Evolutionary conservation across 768 basidiomycete species (phyloP), one percentile per base, ranked within the genome.

Genomic region (Pisolithus marmoratus): DNA sequence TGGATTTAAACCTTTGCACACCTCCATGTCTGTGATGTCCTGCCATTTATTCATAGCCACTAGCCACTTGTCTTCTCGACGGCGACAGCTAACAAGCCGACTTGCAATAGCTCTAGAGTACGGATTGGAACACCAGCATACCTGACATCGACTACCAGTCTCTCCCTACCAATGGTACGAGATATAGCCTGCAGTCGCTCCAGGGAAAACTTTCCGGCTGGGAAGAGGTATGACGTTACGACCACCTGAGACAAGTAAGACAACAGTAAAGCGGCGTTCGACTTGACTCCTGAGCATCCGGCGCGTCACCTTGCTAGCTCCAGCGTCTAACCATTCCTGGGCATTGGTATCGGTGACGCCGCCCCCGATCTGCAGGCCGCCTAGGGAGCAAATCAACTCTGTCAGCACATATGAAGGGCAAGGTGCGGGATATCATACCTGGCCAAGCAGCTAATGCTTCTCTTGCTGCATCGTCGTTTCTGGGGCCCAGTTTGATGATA

Each of bases 11-110:
- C 94, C 90, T 79, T 84, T 74, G 55, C 77, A 85, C 17, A 99
- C 88, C 61, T 90, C 85, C 85, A 92, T 92, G 60, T 97, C 91
- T 0, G 96, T 97, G 48, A 96, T 78, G 54, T 89, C 86, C 63
- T 95, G 94, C 96, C 96, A 99, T 64, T 92, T 94, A 72, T 98
- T 95, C 94, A 94, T 97, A 11, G 95, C 94, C 12, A 99, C 88
- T 31, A 92, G 75, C 96, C 96, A 99, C 55, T 73, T 82, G 43
- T 81, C 73, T 8, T 72, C 85, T 62, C 83, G 72, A 58, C 81
- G 78, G 19, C 95, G 84, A 70, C 95, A 99, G 64, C 95, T 97
- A 56, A 34, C 46, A 37, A 46, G 23, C 36, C 31, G 36, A 38
- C 31, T 15, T 9, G 29, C 49, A 34, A 31, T 17, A 9, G 3